phyloP scores from a whole-genome alignment of 208 protist species.

The Acanthamoeba healyi region DNA sequence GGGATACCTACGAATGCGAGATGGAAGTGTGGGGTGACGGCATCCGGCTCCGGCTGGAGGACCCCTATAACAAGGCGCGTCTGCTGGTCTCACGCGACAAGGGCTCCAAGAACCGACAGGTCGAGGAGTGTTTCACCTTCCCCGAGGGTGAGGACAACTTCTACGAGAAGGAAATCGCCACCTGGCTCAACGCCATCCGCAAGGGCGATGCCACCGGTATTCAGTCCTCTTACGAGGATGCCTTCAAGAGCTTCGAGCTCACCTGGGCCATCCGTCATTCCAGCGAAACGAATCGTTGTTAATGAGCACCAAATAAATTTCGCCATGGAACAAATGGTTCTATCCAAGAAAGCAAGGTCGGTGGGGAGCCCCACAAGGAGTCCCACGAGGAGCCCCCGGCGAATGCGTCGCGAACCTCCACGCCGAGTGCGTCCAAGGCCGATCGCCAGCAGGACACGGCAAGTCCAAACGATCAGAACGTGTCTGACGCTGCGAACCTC shows the following conservation, averaged over 20 bases:
- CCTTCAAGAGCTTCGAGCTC: conserved; percentile 70
- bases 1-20: conserved; percentile 10
- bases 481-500: too few relatives aligned
- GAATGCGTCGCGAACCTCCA: too few relatives aligned
- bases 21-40: conserved; percentile 51
- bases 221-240: conserved; percentile 51
- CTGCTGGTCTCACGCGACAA: conserved; percentile 16
- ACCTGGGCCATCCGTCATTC: conserved; percentile 46
- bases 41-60: conserved; percentile 2
- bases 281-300: conserved; percentile 42
- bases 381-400: too few relatives aligned
- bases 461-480: too few relatives aligned
- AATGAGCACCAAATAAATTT: too few relatives aligned
- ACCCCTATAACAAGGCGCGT: conserved; percentile 3
- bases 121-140: conserved; percentile 23
- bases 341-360: too few relatives aligned
- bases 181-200: conserved; percentile 37
- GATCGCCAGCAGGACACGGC: too few relatives aligned
- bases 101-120: not conserved
- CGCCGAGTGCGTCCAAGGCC: too few relatives aligned
- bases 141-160: conserved; percentile 3
- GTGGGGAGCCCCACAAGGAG: too few relatives aligned
- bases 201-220: not conserved
- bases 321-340: too few relatives aligned
- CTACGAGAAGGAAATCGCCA: conserved; percentile 37